Base-by-base conservation (phyloP, 1,284 basidiomycete species). In the Ceratobasidium sp. region DNA sequence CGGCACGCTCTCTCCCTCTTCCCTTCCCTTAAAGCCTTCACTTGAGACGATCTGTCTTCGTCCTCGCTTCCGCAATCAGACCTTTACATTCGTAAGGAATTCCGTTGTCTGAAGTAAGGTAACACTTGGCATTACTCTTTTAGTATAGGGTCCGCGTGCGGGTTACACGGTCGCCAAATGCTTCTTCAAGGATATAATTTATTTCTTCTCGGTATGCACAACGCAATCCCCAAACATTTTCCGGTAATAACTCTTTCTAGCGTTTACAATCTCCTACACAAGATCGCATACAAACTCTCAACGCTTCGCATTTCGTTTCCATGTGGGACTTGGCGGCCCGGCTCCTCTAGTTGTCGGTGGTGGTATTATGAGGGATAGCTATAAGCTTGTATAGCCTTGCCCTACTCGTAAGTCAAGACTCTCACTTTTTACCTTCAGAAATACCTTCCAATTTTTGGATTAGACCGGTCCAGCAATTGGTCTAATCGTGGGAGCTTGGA, bases 231-330 rank as follows among this genome's bases (percentile, higher is more conserved):
- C 41, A 29, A 2, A 31, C 33, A 14, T 24, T 15, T 27, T 19
- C 19, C 3, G 2, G 17, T 29, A 15, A 45, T n/a, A 50, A 44
- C 22, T 5, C 31, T 17, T 69, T 79, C 79, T 79, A 78, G 76
- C 83, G 48, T 84, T 85, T 78, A 82, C 83, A 74, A 81, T 86
- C 41, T 82, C 83, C n/a, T 82, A 81, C 67, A 83, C 84, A 0
- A 78, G 83, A 4, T 82, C 82, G 0, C 80, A 80, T 44, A 84
- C 83, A 64, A 81, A 83, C 15, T 80, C 80, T 27, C 83, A 82
- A 50, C 79, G 85, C 15, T 78, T 85, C 51, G 79, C 81, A 36
- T 80, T 79, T 11, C 81, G 85, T 6, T 84, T 85, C 76, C 77
- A 85, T 7, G 79, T 79, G 27, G 84, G 84, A 11, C 80, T 84